A percentile compares a stretch with the other conserved stretches of the same genome.
Evolutionary conservation across 176 grass and related monocot species (phyloP).

Genomic region (Bothriochloa decipiens): DNA sequence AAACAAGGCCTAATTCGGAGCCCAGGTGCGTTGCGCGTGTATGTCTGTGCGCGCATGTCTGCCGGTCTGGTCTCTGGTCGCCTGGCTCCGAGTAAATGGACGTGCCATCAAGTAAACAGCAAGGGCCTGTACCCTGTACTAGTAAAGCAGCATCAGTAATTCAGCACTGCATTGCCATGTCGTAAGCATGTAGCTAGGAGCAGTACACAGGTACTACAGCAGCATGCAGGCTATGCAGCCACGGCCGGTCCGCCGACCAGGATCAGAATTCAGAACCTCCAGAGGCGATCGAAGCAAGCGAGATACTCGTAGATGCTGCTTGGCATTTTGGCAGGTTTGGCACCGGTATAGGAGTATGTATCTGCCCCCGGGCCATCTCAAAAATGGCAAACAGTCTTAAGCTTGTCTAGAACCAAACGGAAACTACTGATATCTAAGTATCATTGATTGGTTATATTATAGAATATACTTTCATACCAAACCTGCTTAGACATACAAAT

Average conservation of each 20-base stretch:
- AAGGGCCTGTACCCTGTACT: not conserved
- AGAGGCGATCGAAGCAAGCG: conserved; percentile 16
- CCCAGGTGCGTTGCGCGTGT: conserved; percentile 12
- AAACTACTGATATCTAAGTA: too few relatives aligned
- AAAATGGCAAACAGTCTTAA: too few relatives aligned
- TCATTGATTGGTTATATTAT: too few relatives aligned
- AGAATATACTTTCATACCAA: too few relatives aligned
- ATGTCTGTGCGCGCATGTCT: not conserved
- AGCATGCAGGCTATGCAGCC: not conserved
- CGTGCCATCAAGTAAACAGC: not conserved
- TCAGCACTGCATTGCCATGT: conserved; percentile 20
- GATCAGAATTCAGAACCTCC: not conserved
- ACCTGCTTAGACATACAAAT: too few relatives aligned
- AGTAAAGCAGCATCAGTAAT: conserved; percentile 18
- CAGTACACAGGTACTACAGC: not conserved
- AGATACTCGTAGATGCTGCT: not conserved
- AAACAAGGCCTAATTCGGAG: too few relatives aligned
- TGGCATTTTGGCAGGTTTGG: too few relatives aligned
- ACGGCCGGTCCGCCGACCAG: conserved; percentile 22
- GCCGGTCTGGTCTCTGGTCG: conserved; percentile 3
- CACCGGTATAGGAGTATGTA: too few relatives aligned
- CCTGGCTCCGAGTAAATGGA: conserved; percentile 33
- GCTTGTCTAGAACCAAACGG: too few relatives aligned
- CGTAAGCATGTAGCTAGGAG: not conserved
- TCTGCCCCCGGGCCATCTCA: too few relatives aligned